Conservation (phyloP, 345 rosid genomes). For the Dipteronia dyeriana region DNA sequence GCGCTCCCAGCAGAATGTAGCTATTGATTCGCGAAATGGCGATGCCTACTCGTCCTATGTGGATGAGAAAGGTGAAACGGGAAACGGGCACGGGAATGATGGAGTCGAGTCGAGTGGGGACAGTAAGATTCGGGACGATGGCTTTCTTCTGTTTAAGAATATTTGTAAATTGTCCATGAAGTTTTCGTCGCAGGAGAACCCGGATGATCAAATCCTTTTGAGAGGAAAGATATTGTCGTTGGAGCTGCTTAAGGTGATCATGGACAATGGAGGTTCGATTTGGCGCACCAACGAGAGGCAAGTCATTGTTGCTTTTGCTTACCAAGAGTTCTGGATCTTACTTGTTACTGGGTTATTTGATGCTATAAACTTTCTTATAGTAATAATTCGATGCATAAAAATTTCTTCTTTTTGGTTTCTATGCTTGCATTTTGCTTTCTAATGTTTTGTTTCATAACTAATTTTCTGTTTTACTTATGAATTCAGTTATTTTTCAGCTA, state of each 20-base stretch:
- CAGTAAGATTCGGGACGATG: slow-evolving; percentile 89
- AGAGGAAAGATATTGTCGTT: slow-evolving; percentile 87
- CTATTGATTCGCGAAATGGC: slow-evolving; percentile 47
- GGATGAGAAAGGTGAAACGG: slow-evolving; percentile 30
- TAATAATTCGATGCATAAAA: neutral
- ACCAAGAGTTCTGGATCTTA: neutral
- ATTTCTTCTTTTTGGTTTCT: neutral
- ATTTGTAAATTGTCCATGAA: slow-evolving; percentile 93
- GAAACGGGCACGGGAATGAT: slow-evolving; percentile 32
- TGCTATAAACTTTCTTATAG: neutral
- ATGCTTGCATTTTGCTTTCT: neutral
- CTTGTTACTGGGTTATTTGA: neutral
- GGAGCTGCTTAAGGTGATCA: slow-evolving; percentile 78
- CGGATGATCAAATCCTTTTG: slow-evolving; percentile 90
- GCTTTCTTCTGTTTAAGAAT: slow-evolving; percentile 78
- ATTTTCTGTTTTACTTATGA: neutral
- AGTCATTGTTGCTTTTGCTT: slow-evolving; percentile 27
- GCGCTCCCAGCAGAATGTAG: slow-evolving; percentile 32
- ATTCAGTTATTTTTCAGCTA: neutral
- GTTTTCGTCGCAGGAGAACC: slow-evolving; percentile 81
- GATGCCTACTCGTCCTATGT: slow-evolving; percentile 29
- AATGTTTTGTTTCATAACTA: neutral
- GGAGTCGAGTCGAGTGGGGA: slow-evolving; percentile 33
- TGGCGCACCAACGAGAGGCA: slow-evolving; percentile 81
- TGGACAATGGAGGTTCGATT: slow-evolving; percentile 71